phyloP scores from a whole-genome alignment of 192 early-diverging fungal species.

The Rhizoclosmatium globosum region DNA sequence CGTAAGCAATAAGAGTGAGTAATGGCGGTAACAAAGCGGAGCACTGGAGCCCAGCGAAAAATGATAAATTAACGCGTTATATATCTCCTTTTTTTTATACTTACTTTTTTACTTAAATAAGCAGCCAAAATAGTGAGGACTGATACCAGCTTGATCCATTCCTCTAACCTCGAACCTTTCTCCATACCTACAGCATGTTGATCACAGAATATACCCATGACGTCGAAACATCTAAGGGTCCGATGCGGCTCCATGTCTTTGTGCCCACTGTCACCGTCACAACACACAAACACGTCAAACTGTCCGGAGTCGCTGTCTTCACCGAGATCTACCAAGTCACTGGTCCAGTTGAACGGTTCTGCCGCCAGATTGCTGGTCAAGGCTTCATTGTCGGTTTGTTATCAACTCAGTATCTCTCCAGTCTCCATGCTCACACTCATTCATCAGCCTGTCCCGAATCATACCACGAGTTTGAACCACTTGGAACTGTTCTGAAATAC shows the following conservation, averaged over 20 bases:
- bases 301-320: conserved; percentile 58
- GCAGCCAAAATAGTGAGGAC: too few relatives aligned
- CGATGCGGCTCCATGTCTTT: conserved; percentile 64
- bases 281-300: conserved; percentile 59
- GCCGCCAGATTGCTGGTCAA: conserved; percentile 62
- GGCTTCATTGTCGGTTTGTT: conserved; percentile 42
- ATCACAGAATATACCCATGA: conserved; percentile 60
- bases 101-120: too few relatives aligned
- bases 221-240: conserved; percentile 49
- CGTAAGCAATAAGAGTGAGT: too few relatives aligned
- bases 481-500: conserved; percentile 63
- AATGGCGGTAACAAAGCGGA: too few relatives aligned
- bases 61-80: too few relatives aligned
- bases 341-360: conserved; percentile 68
- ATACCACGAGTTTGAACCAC: conserved; percentile 69
- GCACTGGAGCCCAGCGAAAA: too few relatives aligned
- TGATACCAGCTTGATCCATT: too few relatives aligned
- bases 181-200: conserved; percentile 45
- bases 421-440: conserved; percentile 42
- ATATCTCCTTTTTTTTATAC: too few relatives aligned
- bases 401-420: neutral
- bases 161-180: too few relatives aligned
- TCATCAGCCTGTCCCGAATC: conserved; percentile 67
- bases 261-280: conserved; percentile 57
- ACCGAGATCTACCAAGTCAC: conserved; percentile 74